Evolutionary conservation across 768 basidiomycete genomes (phyloP), one percentile per base, ranked within the genome.

Genomic region (Amanita molliuscula): DNA sequence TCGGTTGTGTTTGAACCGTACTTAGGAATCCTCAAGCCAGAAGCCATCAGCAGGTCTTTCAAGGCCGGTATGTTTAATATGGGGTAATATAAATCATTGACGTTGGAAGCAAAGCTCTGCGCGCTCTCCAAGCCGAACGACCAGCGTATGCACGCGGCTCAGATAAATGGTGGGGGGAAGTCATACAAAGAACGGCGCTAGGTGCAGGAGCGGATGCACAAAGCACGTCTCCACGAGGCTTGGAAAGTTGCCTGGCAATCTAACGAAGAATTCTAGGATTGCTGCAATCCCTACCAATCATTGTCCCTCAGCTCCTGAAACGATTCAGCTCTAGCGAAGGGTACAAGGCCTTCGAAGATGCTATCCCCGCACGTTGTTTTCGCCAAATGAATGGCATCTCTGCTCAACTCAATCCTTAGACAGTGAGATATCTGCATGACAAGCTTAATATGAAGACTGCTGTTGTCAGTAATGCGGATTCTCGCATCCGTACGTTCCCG

Each of bases 91-190:
- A 23, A 16, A 20, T 48, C 21, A 2, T 25, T 21, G 16, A 26
- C 25, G 46, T 44, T 48, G n/a, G 38, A 18, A 28, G 26, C 48
- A 9, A 47, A 75, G 75, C 75, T 3, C 59, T 76, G 38, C 67
- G 62, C 47, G 56, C 61, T 25, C 60, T 82, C 16, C 82, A 88
- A 60, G 66, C 55, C 13, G 76, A 81, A 53, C 70, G 73, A 40
- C 84, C 86, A 1, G 74, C 67, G 0, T 88, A 88, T 59, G 60
- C 64, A 43, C 63, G 69, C 13, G 81, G 81, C 43, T 71, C 73
- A 42, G 61, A 73, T 28, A 62, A 59, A 2, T 90, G 86, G 87
- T 91, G 88, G 88, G 62, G 68, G n/a, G 81, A 86, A 54, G 86
- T 91, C 34, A 81, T 91, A 53, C 70, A 69, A 50, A 67, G 76